Evolutionary conservation across 1,139 yeast species (phyloP).

Genomic region (Zhuliangozyma parablackwelliae): DNA sequence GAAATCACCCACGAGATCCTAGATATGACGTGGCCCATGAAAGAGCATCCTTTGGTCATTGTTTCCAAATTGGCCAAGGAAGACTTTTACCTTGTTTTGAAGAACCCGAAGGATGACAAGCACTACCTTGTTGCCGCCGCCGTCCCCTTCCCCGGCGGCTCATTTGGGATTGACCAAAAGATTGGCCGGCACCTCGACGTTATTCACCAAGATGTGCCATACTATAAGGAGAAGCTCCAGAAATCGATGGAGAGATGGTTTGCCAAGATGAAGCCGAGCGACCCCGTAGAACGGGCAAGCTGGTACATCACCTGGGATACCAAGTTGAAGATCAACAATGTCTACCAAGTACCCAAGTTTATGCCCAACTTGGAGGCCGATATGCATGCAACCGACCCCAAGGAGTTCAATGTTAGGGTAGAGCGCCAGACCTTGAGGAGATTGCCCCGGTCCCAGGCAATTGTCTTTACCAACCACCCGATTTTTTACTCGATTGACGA

Average conservation of each 20-base stretch:
- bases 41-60: constrained; percentile 58
- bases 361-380: constrained; percentile 25
- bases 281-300: constrained; percentile 69
- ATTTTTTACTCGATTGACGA: constrained; percentile 66
- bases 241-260: constrained; percentile 77
- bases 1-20: constrained; percentile 58
- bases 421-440: constrained; percentile 52
- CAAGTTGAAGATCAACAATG: constrained; percentile 50
- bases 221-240: constrained; percentile 60
- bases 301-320: constrained; percentile 77
- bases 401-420: constrained; percentile 53
- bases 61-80: constrained; percentile 72
- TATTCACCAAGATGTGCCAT: constrained; percentile 71
- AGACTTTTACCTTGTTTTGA: constrained; percentile 61
- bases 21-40: constrained; percentile 56
- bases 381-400: constrained; percentile 34
- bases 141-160: constrained; percentile 77
- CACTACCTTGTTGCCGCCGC: constrained; percentile 72
- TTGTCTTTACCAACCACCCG: constrained; percentile 64
- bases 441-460: constrained; percentile 44
- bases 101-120: constrained; percentile 49
- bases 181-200: constrained; percentile 58
- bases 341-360: constrained; percentile 43
- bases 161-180: constrained; percentile 57
- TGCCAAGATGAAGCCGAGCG: constrained; percentile 51